Conservation (phyloP, 768 basidiomycete genomes). For the Tylopilus rubrobrunneus region DNA sequence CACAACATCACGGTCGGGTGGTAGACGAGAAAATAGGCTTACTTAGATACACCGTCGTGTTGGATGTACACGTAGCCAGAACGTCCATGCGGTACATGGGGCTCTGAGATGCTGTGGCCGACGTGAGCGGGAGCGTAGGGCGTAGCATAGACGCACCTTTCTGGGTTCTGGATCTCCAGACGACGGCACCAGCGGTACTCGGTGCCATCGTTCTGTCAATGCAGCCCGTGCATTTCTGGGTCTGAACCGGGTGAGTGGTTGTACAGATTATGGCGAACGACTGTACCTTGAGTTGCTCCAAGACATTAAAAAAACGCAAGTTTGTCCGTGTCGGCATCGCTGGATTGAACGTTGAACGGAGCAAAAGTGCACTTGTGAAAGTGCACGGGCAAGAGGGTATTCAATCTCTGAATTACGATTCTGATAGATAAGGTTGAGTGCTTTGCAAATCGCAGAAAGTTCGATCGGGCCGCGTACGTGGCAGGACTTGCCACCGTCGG, state of each 20-base stretch:
- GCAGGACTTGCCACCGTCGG: too few relatives aligned
- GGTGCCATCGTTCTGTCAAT: constrained; percentile 40
- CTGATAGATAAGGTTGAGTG: too few relatives aligned
- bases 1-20: not conserved
- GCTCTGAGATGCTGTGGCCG: constrained; percentile 72
- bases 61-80: constrained; percentile 85
- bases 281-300: constrained; percentile 84
- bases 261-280: not conserved
- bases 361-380: constrained; percentile 42
- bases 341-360: constrained; percentile 52
- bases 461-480: too few relatives aligned
- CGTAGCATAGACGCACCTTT: constrained; percentile 53
- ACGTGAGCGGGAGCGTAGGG: not conserved
- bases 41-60: constrained; percentile 70
- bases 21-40: constrained; percentile 14
- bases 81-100: constrained; percentile 98
- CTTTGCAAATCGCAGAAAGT: too few relatives aligned
- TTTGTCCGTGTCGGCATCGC: constrained; percentile 57
- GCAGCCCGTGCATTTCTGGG: constrained; percentile 96
- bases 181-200: constrained; percentile 4
- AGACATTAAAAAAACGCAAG: constrained; percentile 87
- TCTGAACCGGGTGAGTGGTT: constrained; percentile 43
- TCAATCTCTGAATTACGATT: too few relatives aligned
- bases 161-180: constrained; percentile 69
- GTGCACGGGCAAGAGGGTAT: not conserved